Evolutionary conservation across 1,139 yeast genomes (phyloP), one percentile per base, ranked within the genome.

Genomic region (Zygoascus meyerae): DNA sequence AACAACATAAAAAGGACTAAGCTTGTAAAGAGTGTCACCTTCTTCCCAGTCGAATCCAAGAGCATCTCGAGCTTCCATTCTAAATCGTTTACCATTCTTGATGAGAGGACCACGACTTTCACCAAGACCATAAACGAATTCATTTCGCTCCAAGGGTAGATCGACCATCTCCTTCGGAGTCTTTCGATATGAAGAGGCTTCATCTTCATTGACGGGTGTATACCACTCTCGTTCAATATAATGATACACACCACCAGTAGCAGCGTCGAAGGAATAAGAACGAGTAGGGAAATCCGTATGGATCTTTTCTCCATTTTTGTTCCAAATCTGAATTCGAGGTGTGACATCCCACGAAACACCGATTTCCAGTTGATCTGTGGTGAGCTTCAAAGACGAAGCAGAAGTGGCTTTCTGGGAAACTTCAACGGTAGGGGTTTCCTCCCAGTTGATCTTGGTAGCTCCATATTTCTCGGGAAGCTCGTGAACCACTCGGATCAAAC

Each of bases 31-130:
- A 18, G 50, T 49, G 32, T 47, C 50, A 10, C 40, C 45, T 17
- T 47, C 50, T 29, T 47, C 50, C 45, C 48, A 47, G 43, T 44
- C 46, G 28, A 42, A 47, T 2, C 47, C 47, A 14, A 47, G 34
- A 34, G 50, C 36, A 17, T 46, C 46, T 14, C 45, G 37, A 37
- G 48, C 48, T 21, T 45, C 44, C 48, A 45, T 34, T 31, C 40
- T 41, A 29, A 37, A 46, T 14, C 42, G 17, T 18, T 44, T 38
- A 5, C 49, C 49, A 11, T 38, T 43, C 37, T 46, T 40, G 18
- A 45, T 29, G 10, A 45, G 40, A 18, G 48, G 34, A 3, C 48
- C 48, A 12, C 48, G 40, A 14, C 47, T 38, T 31, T 46, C 49
- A 2, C 49, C 49, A 9, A 46, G 26, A 2, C 49, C 49, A 28